Base-by-base conservation (phyloP, 805 yeast species). In the Wickerhamomyces ciferrii region DNA sequence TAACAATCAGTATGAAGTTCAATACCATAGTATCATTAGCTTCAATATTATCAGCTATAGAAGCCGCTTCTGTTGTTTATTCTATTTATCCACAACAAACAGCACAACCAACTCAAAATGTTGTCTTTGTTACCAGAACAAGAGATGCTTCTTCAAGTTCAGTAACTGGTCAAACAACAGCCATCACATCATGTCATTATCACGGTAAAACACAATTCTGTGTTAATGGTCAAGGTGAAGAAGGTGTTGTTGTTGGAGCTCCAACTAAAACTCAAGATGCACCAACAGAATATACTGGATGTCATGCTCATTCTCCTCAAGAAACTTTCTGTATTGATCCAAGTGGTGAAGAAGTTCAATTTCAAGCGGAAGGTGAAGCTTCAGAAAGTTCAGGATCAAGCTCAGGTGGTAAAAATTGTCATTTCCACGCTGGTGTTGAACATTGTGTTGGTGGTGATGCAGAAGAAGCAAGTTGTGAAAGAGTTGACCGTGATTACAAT, bases 381-480 rank as follows among this genome's bases (percentile, higher is more conserved):
- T 37, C 39, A 6, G 23, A 35, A 19, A 34, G 27, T 8, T 36
- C 24, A 2, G 11, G 25, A 17, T 36, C 27, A 19, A 25, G 17
- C 11, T 46, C 41, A 10, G 15, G 31, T 21, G 52, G 52, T n/a
- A 36, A 40, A 11, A 46, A 40, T 27, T 54, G 58, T 46, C 58
- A 54, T 42, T 54, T 52, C 51, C 58, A 54, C 43, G 58, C 58
- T 25, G 58, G 58, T 42, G 54, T 54, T 20, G 56, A 54, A 29
- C 58, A 54, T 32, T 54, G 58, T 52, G 46, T 45, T 21, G 54
- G 54, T 35, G 54, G 51, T 24, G 43, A 46, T 17, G 43, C 42
- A 5, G 29, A 27, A n/a, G 54, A 47, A 23, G 21, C 44, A 11
- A 41, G 52, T 9, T 54, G 58, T 48, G 53, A 47, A 35, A 39